A percentile compares a stretch with the other conserved stretches of the same genome.
Evolutionary conservation across 192 early-diverging fungal species (phyloP).

Genomic region (Thoreauomyces humboldtii): DNA sequence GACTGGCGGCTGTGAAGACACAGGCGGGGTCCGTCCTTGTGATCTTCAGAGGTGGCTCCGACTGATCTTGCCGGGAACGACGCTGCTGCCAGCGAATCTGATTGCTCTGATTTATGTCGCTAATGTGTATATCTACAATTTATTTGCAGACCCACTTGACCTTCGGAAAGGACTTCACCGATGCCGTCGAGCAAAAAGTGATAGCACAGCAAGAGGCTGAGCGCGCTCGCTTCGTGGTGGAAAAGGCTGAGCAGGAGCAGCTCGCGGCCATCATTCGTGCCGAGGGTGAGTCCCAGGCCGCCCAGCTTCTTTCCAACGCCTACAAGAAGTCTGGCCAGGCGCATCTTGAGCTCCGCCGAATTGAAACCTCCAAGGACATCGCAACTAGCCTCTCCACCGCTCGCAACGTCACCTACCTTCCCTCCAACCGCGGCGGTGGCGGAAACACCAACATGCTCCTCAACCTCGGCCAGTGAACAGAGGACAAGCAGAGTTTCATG

Average conservation of each 20-base stretch:
- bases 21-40: no score
- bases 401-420: constrained; percentile 90
- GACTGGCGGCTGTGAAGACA: no score
- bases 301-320: constrained; percentile 85
- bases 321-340: constrained; percentile 90
- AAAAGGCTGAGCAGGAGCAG: constrained; percentile 98
- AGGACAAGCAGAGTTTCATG: no score
- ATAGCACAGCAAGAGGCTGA: constrained; percentile 99
- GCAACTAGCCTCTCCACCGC: constrained; percentile 79
- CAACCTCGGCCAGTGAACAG: constrained; percentile 52
- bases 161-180: constrained; percentile 98
- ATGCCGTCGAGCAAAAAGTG: constrained; percentile 97
- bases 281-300: constrained; percentile 96
- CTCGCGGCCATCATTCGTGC: constrained; percentile 94
- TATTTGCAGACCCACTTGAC: constrained; percentile 86
- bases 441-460: constrained; percentile 70
- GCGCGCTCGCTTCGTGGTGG: constrained; percentile 96
- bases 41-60: no score
- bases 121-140: no score
- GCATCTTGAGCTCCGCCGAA: constrained; percentile 91
- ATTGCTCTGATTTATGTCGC: no score
- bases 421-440: constrained; percentile 29
- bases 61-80: background rate
- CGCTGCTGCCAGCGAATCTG: no score
- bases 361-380: constrained; percentile 97